Evolutionary conservation across 139 green algal genomes (phyloP), one percentile per base, ranked within the genome.

Genomic region (Chlorella sorokiniana): DNA sequence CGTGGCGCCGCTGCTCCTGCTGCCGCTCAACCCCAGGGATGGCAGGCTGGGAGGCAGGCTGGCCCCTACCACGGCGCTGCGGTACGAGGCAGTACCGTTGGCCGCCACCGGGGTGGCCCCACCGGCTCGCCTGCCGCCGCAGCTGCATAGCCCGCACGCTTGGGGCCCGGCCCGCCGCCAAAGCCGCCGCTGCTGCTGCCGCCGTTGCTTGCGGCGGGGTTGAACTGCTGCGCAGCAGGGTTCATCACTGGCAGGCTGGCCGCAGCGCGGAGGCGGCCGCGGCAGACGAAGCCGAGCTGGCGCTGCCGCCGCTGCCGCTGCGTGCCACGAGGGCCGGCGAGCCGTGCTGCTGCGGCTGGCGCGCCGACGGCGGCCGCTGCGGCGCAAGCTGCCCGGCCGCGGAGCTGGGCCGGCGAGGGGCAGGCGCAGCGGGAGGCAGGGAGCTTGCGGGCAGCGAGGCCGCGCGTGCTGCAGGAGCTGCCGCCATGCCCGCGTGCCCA

Each of bases 201-300:
- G 72, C 35, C 48, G 68, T 54, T 56, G 38, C 11, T n/a, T 20
- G 45, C 45, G 52, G 62, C 22, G 22, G 63, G 42, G 74, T 78
- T 84, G 63, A 78, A 78, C 71, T 78, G 68, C 38, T 73, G 67
- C 38, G 67, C 67, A 11, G 67, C 67, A 1, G 67, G 23, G 22
- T 37, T 73, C 67, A 73, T 73, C 37, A 11, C 52, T 4, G 38
- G 22, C 38, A 73, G 20, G 40, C 67, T 35, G 67, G 11, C 6
- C 33, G 29, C 62, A 64, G 41, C 33, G 8, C 33, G 63, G 2
- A 33, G 14, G 5, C 33, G 4, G 14, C 63, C 33, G 63, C 33
- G 11, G 63, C 63, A 31, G 10, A 61, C 20, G n/a, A n/a, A n/a
- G n/a, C n/a, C 7, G 52, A 61, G 52, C 52, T 22, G 27, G 61